Percentiles rank a stretch among this genome's conserved stretches.
Evolutionary conservation across 2,329 filamentous ascomycete genomes (phyloP).

Genomic region (Hypoxylon sp.): DNA sequence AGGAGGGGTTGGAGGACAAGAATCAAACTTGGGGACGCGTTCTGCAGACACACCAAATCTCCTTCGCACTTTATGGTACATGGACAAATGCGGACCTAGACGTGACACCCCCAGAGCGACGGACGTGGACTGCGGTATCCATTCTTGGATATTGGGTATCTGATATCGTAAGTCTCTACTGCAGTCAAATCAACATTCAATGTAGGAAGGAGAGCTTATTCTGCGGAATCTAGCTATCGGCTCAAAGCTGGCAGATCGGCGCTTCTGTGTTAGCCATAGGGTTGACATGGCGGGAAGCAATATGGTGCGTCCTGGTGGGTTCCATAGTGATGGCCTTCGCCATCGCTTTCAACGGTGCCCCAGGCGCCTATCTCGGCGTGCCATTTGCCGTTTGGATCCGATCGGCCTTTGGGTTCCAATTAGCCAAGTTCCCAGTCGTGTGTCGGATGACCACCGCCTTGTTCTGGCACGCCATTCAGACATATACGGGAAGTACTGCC

Average conservation of each 20-base stretch:
- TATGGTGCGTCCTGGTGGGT: conserved; percentile 20
- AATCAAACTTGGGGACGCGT: not conserved
- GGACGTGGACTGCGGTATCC: conserved; percentile 12
- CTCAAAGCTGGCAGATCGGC: conserved; percentile 24
- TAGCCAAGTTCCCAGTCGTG: conserved; percentile 54
- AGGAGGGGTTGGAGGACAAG: not conserved
- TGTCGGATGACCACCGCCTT: conserved; percentile 56
- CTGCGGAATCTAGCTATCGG: conserved; percentile 6
- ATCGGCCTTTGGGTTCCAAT: conserved; percentile 54
- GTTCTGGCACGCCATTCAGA: conserved; percentile 58
- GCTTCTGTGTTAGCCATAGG: conserved; percentile 23
- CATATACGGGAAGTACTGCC: conserved; percentile 52
- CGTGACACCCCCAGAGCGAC: conserved; percentile 18
- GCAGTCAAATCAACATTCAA: not conserved
- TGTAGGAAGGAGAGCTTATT: not conserved
- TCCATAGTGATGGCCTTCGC: conserved; percentile 45
- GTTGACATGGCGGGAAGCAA: conserved; percentile 24
- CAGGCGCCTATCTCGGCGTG: conserved; percentile 50
- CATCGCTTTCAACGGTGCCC: conserved; percentile 52
- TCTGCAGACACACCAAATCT: not conserved
- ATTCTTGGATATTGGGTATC: conserved; percentile 26
- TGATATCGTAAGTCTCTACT: conserved; percentile 12
- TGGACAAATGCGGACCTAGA: conserved; percentile 27
- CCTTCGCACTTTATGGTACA: conserved; percentile 10
- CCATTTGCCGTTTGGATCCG: conserved; percentile 54